Percentiles rank a stretch among this genome's conserved stretches.
These are phyloP conservation scores for Paecilomyces formosus DNA, from an alignment of 2,329 filamentous ascomycete genomes.

Conservation along the genomic window DNA sequence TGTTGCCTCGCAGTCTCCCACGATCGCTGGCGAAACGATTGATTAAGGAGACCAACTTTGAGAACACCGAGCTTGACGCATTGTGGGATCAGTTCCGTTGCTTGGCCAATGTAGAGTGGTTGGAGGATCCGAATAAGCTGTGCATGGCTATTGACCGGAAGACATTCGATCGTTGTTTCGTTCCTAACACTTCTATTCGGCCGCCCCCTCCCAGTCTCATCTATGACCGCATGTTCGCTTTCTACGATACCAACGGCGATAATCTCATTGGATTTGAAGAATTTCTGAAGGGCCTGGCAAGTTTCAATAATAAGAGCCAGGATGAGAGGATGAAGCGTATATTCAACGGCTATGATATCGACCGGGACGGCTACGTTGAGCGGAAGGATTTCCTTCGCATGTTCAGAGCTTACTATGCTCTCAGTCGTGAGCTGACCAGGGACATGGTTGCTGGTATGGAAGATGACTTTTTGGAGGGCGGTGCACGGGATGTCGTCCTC, in stretches of 20 bases:
- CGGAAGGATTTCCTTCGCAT: slow-evolving; percentile 84
- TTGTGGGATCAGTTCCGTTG: slow-evolving; percentile 97
- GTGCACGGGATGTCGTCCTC: slow-evolving; percentile 68
- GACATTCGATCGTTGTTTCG: slow-evolving; percentile 85
- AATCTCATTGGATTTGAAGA: slow-evolving; percentile 87
- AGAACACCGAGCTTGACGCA: slow-evolving; percentile 81
- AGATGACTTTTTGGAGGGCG: slow-evolving; percentile 67
- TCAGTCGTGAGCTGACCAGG: slow-evolving; percentile 81
- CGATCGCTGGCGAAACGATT: slow-evolving; percentile 60
- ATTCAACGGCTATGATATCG: slow-evolving; percentile 85
- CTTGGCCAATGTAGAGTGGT: slow-evolving; percentile 79
- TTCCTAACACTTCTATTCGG: slow-evolving; percentile 72
- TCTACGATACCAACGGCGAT: slow-evolving; percentile 88
- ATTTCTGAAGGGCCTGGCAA: slow-evolving; percentile 75
- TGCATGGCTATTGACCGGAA: slow-evolving; percentile 80
- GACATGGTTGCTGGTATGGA: slow-evolving; percentile 74
- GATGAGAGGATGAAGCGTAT: slow-evolving; percentile 64
- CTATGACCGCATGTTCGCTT: slow-evolving; percentile 92
- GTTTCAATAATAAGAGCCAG: slow-evolving; percentile 49
- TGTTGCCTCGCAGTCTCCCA: slow-evolving; percentile 60
- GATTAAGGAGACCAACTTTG: slow-evolving; percentile 66
- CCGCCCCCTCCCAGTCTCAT: slow-evolving; percentile 79
- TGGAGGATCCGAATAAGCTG: slow-evolving; percentile 69
- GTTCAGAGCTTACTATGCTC: slow-evolving; percentile 84
- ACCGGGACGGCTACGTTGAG: slow-evolving; percentile 77